Base-by-base conservation (phyloP, 2,329 filamentous ascomycete genomes). In the Camillea tinctor region DNA sequence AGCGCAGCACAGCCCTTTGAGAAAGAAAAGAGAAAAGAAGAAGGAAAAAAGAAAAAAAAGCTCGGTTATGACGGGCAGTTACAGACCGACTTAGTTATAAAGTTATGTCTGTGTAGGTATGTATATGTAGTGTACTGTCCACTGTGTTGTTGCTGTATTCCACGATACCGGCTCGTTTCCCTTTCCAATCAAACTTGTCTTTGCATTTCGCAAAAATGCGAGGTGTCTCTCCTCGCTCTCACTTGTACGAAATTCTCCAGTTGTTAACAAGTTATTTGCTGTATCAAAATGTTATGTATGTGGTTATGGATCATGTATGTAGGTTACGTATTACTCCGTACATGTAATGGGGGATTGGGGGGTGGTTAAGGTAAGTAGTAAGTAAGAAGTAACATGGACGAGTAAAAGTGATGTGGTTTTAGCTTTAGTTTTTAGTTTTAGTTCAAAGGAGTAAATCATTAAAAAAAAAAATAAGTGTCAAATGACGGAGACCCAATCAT, bases 51-150 rank as follows among this genome's bases (percentile, higher is more conserved):
- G n/a, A n/a, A n/a, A n/a, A n/a, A n/a, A 55, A 63, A 60, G 23
- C 50, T 63, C 61, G 59, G 59, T 52, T 62, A 57, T 54, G 60
- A 54, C 54, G 56, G 59, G 51, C 54, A 55, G 57, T 54, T 59
- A 50, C 20, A 21, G 48, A 51, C 36, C 52, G 44, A 26, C 53
- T 20, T n/a, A n/a, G n/a, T n/a, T n/a, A n/a, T n/a, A n/a, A n/a
- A n/a, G n/a, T n/a, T n/a, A n/a, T n/a, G n/a, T n/a, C n/a, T n/a
- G n/a, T n/a, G n/a, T n/a, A n/a, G n/a, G n/a, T n/a, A n/a, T n/a
- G n/a, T n/a, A n/a, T n/a, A n/a, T n/a, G n/a, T n/a, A n/a, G n/a
- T n/a, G n/a, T 13, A 13, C 36, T 40, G 36, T 40, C 15, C 24
- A 26, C 24, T 26, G 24, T 26, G 24, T 26, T 26, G 24, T 26